Percentiles rank a stretch among this genome's conserved stretches.
phyloP scores from a whole-genome alignment of 176 grass and related monocot species.

The Guadua angustifolia region DNA sequence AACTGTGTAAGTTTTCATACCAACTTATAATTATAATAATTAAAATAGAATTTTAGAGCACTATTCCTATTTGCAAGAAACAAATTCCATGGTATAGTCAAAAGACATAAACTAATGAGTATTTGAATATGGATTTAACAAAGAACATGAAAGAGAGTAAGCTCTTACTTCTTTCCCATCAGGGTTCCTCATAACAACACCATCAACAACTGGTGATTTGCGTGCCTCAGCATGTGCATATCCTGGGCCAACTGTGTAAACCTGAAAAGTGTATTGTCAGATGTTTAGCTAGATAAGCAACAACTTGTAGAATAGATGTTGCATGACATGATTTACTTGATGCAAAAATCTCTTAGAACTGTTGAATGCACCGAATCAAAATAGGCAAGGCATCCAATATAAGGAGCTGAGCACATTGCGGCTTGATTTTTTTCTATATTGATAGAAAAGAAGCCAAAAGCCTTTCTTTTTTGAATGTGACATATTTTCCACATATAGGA shows the following conservation, averaged over 20 bases:
- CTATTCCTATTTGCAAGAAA: conserved; percentile 16
- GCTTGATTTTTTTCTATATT: neutral
- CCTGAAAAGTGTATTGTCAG: conserved; percentile 58
- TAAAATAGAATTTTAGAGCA: neutral
- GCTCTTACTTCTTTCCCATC: conserved; percentile 91
- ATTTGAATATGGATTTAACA: conserved; percentile 32
- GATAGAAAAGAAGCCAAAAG: neutral
- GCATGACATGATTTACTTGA: conserved; percentile 17
- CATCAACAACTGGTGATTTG: conserved; percentile 98
- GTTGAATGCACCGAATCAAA: neutral
- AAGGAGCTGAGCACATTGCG: conserved; percentile 4
- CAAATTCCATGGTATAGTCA: neutral
- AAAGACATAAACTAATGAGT: conserved; percentile 13
- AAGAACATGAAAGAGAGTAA: conserved; percentile 21
- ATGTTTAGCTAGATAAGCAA: conserved; percentile 33
- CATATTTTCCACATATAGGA: neutral
- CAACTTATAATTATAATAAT: neutral
- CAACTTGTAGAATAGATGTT: conserved; percentile 15
- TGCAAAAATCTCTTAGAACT: neutral
- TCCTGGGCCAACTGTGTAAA: conserved; percentile 95
- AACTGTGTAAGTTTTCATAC: conserved; percentile 18
- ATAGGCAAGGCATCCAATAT: neutral
- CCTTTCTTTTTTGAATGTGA: conserved; percentile 1
- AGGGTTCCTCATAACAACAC: conserved; percentile 97
- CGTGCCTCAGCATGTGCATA: conserved; percentile 99